Conservation (phyloP, 192 early-diverging fungal genomes). For the Dissophora ornata region DNA sequence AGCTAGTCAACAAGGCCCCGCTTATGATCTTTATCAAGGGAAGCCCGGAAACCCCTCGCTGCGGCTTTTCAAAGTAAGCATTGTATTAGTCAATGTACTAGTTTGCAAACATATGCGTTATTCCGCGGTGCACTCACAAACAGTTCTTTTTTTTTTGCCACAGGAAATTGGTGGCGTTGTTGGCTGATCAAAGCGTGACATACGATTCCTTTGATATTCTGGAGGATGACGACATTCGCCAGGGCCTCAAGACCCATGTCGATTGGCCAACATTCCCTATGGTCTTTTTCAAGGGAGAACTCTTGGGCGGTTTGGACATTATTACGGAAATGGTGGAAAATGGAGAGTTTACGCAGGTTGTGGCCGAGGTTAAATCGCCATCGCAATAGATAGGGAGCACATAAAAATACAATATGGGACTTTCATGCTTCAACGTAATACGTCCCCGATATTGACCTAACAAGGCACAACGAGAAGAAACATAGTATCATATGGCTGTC, state of each 20-base stretch:
- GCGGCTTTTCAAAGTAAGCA: slow-evolving; percentile 85
- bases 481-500: too few species aligned
- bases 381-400: too few species aligned
- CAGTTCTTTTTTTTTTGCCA: not conserved
- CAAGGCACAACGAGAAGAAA: too few species aligned
- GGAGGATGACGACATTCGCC: slow-evolving; percentile 90
- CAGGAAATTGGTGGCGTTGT: slow-evolving; percentile 78
- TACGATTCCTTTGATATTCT: slow-evolving; percentile 95
- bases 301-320: slow-evolving; percentile 95
- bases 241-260: slow-evolving; percentile 88
- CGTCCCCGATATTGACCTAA: too few species aligned
- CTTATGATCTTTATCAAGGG: slow-evolving; percentile 99
- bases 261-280: slow-evolving; percentile 98
- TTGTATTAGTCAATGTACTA: too few species aligned
- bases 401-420: too few species aligned
- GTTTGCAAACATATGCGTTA: too few species aligned
- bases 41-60: slow-evolving; percentile 89
- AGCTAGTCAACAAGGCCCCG: slow-evolving; percentile 71
- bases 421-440: too few species aligned
- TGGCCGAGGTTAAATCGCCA: slow-evolving; percentile 62
- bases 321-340: slow-evolving; percentile 89
- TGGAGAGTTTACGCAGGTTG: slow-evolving; percentile 74
- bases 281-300: slow-evolving; percentile 92
- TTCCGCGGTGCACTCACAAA: not conserved
- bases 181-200: slow-evolving; percentile 78